Percentiles rank a stretch among this genome's conserved stretches.
Evolutionary conservation across 2,329 filamentous ascomycete species (phyloP).

Genomic region (Penicillium sp.): DNA sequence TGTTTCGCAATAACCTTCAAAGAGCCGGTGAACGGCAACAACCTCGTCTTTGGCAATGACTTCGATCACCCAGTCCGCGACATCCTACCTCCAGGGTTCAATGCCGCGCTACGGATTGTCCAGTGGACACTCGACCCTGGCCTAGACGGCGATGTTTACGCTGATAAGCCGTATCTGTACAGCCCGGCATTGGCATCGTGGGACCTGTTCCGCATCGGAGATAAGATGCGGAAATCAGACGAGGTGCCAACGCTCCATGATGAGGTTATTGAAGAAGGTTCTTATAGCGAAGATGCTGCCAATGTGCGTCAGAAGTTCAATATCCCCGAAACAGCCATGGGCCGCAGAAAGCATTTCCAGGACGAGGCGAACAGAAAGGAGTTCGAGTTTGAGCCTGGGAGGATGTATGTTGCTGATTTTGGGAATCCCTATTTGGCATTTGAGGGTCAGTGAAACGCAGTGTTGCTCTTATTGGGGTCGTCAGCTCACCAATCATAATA

Average conservation of each 20-base stretch:
- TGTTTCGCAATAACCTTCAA: conserved; percentile 76
- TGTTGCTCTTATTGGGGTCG: background rate
- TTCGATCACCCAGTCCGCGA: conserved; percentile 89
- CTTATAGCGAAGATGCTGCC: conserved; percentile 53
- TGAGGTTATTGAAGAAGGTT: conserved; percentile 63
- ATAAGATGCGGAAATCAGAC: conserved; percentile 30
- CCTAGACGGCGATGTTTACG: conserved; percentile 83
- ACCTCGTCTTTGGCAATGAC: conserved; percentile 91
- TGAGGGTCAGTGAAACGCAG: conserved; percentile 49
- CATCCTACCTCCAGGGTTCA: conserved; percentile 79
- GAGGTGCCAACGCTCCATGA: conserved; percentile 41
- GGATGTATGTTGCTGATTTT: conserved; percentile 68
- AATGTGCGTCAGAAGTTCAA: conserved; percentile 46
- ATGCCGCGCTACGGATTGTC: conserved; percentile 77
- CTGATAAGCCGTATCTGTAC: conserved; percentile 81
- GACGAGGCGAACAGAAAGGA: conserved; percentile 52
- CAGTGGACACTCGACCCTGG: conserved; percentile 91
- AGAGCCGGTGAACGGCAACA: conserved; percentile 59
- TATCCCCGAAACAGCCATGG: conserved; percentile 53
- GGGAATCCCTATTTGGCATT: conserved; percentile 94
- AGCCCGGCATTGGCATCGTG: conserved; percentile 77
- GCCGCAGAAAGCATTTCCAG: conserved; percentile 61
- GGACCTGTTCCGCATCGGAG: conserved; percentile 70
- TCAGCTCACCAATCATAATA: conserved; percentile 4
- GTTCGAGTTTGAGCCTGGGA: conserved; percentile 61